Conservation (phyloP, 2,329 filamentous ascomycete genomes). For the Paecilomyces sp. region DNA sequence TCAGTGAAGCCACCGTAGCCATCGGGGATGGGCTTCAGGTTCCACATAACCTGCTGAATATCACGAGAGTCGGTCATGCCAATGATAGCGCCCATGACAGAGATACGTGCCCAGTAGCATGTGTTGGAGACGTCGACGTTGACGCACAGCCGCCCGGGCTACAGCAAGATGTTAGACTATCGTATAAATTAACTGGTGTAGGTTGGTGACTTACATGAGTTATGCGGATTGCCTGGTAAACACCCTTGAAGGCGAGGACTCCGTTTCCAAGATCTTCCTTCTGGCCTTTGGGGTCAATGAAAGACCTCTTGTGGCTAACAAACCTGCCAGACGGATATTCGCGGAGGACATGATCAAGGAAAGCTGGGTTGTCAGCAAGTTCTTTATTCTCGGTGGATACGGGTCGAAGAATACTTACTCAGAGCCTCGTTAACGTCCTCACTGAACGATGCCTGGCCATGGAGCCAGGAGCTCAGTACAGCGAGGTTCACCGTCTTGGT, state of each 20-base stretch:
- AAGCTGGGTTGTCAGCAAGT: slow-evolving; percentile 43
- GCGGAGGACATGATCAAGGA: slow-evolving; percentile 82
- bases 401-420: slow-evolving; percentile 41
- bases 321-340: slow-evolving; percentile 65
- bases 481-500: slow-evolving; percentile 64
- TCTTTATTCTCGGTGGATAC: neutral
- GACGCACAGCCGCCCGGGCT: slow-evolving; percentile 61
- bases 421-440: slow-evolving; percentile 68
- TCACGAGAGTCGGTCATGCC: slow-evolving; percentile 24
- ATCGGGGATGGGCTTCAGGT: slow-evolving; percentile 16
- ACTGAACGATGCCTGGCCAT: slow-evolving; percentile 53
- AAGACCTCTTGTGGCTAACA: slow-evolving; percentile 70
- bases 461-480: slow-evolving; percentile 60
- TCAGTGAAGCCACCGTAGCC: slow-evolving; percentile 16
- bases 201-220: slow-evolving; percentile 46
- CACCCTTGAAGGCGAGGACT: slow-evolving; percentile 77
- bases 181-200: neutral
- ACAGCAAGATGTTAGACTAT: slow-evolving; percentile 18
- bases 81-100: slow-evolving; percentile 27
- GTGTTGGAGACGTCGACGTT: slow-evolving; percentile 91
- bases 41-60: slow-evolving; percentile 20
- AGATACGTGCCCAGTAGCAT: slow-evolving; percentile 66
- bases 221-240: slow-evolving; percentile 77
- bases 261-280: slow-evolving; percentile 52
- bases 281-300: slow-evolving; percentile 57